Evolutionary conservation across 805 yeast genomes (phyloP), one percentile per base, ranked within the genome.

Genomic region (Scheffersomyces coipomensis): DNA sequence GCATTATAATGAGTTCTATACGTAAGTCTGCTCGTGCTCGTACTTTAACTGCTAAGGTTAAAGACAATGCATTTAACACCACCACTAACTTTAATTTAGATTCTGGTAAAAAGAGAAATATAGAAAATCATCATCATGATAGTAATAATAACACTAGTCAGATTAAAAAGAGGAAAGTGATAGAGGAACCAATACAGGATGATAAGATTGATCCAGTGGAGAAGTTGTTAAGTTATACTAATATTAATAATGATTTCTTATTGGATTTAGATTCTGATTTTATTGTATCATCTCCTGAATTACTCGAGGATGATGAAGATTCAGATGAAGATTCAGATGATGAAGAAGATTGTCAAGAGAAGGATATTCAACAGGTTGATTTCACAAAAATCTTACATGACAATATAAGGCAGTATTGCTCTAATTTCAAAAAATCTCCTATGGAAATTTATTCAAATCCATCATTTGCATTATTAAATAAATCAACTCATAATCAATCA

Each of bases 151-250:
- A 9, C n/a, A 24, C n/a, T n/a, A n/a, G n/a, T n/a, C n/a, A n/a
- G n/a, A n/a, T n/a, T 33, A 34, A 39, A 43, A 31, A 34, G 29
- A 43, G 39, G 36, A 33, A 39, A 33, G n/a, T 35, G 19, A 32
- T 25, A 17, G 19, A 3, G 19, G 21, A 13, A 21, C 11, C n/a
- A 25, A 17, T 33, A 17, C 21, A 30, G 42, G 46, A 51, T 22
- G 70, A 66, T 43, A 62, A 51, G 38, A 58, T 68, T 19, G 75
- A 69, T 46, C 75, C 74, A 5, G 72, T 69, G 37, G 71, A 68
- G 46, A 67, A 58, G 43, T 56, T 69, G 25, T 52, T 68, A 35
- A 60, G 68, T 40, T 59, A 66, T 38, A 55, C 68, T 9, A 60
- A 52, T 37, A 41, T 50, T 19, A 54, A 62, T 40, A 53, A 48